These are phyloP conservation scores for Iris macrosiphon DNA, from an alignment of 106 monocot species.

Conservation along the genomic window DNA sequence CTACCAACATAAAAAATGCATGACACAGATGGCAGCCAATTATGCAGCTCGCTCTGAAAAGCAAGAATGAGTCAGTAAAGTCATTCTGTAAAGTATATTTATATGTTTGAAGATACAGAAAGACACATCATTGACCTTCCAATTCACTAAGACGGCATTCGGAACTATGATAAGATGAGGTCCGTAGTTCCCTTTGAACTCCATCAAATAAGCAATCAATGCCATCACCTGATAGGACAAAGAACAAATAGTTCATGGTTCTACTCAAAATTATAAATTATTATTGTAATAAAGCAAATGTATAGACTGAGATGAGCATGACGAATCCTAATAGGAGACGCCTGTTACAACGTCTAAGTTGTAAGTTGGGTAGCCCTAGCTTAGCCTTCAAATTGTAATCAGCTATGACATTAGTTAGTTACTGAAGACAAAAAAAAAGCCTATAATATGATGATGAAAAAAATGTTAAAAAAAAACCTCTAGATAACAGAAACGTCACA, in stretches of 20 bases:
- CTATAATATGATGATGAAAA: too few species aligned
- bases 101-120: not conserved
- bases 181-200: conserved; percentile 97
- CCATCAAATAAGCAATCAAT: conserved; percentile 98
- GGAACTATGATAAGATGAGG: conserved; percentile 99
- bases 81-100: conserved; percentile 8
- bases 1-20: conserved; percentile 94
- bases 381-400: too few species aligned
- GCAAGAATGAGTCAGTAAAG: conserved; percentile 13
- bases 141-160: conserved; percentile 96
- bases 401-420: too few species aligned
- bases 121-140: conserved; percentile 63
- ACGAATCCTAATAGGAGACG: too few species aligned
- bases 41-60: conserved; percentile 79
- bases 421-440: too few species aligned
- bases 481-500: too few species aligned
- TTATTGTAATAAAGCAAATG: not conserved
- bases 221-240: conserved; percentile 75
- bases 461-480: too few species aligned
- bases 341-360: too few species aligned
- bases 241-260: not conserved
- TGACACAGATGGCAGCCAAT: conserved; percentile 86
- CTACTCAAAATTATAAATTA: not conserved
- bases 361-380: too few species aligned
- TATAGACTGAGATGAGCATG: too few species aligned